Conservation (phyloP, 768 basidiomycete species). For the Boletus patriciae region DNA sequence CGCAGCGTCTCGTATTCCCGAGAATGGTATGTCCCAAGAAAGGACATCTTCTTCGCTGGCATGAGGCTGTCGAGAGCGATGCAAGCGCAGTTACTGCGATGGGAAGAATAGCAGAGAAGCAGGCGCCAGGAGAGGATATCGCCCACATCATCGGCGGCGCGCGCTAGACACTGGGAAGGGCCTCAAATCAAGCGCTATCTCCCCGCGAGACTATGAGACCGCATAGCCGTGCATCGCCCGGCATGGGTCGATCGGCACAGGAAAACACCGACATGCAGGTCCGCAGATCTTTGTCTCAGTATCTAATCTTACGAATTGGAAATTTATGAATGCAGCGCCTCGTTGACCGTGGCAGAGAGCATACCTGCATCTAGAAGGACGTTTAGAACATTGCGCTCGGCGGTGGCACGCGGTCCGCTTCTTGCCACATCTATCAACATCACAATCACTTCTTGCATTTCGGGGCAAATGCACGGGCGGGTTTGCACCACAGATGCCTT, state of each 20-base stretch:
- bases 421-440: neutral
- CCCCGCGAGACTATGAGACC: neutral
- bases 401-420: neutral
- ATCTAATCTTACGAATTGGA: neutral
- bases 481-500: neutral
- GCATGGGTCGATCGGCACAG: neutral
- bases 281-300: neutral
- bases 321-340: neutral
- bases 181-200: neutral
- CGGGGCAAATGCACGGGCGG: neutral
- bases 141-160: neutral
- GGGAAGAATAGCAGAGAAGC: neutral
- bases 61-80: neutral
- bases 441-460: neutral
- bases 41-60: neutral
- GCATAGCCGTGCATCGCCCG: neutral
- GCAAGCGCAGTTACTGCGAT: neutral
- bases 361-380: neutral
- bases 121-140: neutral
- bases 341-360: neutral
- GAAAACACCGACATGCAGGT: neutral
- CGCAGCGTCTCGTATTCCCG: neutral
- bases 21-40: neutral
- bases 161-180: neutral
- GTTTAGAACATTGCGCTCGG: neutral